Evolutionary conservation across 371 early-diverging fungal species (phyloP), one percentile per base, ranked within the genome.

Genomic region (Mucor mucedo): DNA sequence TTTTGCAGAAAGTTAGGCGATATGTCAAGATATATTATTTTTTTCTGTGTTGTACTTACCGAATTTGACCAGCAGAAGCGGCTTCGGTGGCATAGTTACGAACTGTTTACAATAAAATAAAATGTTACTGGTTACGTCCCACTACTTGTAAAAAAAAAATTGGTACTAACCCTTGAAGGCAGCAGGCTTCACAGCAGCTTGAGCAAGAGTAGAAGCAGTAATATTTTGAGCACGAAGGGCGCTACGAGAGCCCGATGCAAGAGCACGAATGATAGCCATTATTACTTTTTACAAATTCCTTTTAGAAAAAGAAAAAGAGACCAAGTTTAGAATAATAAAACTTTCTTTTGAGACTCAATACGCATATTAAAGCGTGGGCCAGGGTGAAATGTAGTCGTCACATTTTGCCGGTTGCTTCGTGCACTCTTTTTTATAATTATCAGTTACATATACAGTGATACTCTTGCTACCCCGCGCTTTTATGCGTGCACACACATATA

Each of bases 1-100:
- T 21, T 33, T n/a, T n/a, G 8, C 21, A 47, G 21, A 21, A 33
- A 39, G 16, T 41, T 3, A 28, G 30, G 11, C 29, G 42, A 30
- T 21, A 38, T 60, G 13, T 52, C 8, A 14, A 35, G 2, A 6
- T 32, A 29, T 41, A 44, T 27, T 41, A 40, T 44, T 35, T 48
- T 38, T 44, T 16, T 57, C 13, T 42, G 27, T 59, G 5, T 38
- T 49, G 30, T n/a, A 13, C 21, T 61, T 75, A 75, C 76, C 76
- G 76, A 72, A 76, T 76, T 55, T 72, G 72, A 76, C 76, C 76
- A 58, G 70, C 60, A 61, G 62, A 35, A 33, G 57, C 53, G 53
- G 76, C 68, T 38, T 68, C 63, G 56, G 75, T 69, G 44, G 75
- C 69, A 52, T 75, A 75, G 29, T 62, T 58, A 58, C 78, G 76